A percentile compares a stretch with the other conserved stretches of the same genome.
These are phyloP conservation scores for Allium fistulosum DNA, from an alignment of 106 monocot species.

Conservation along the genomic window DNA sequence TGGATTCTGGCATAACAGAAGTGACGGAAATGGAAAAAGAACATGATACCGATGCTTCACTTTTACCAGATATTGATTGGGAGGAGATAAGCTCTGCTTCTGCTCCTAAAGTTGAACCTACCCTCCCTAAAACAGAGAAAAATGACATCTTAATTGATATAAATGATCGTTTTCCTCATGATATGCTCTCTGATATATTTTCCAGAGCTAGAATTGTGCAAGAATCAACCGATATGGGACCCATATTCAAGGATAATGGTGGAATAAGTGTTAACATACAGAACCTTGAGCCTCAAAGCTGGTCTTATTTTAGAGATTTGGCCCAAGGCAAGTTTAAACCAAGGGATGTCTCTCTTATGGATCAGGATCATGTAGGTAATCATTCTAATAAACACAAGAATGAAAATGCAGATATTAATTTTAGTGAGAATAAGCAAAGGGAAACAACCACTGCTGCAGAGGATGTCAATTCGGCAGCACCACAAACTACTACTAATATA, in stretches of 20 bases:
- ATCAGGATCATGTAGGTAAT: conserved; percentile 63
- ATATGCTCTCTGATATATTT: conserved; percentile 86
- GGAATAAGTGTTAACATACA: conserved; percentile 70
- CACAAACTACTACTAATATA: conserved; percentile 22
- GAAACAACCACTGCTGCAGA: conserved; percentile 27
- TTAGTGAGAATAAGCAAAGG: conserved; percentile 27
- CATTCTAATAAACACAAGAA: conserved; percentile 20
- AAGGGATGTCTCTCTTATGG: conserved; percentile 80
- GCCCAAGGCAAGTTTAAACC: conserved; percentile 75
- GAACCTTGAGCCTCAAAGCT: conserved; percentile 71
- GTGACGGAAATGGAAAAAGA: conserved; percentile 2
- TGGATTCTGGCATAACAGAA: conserved; percentile 13
- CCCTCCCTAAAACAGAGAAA: conserved; percentile 12
- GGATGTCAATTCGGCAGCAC: conserved; percentile 15
- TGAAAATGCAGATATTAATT: conserved; percentile 39
- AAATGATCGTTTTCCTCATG: conserved; percentile 71
- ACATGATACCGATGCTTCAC: conserved; percentile 21
- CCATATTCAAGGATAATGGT: conserved; percentile 46
- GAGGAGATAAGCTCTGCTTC: conserved; percentile 17
- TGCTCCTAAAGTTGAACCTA: conserved; percentile 27
- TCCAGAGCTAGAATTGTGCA: conserved; percentile 42
- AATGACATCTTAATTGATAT: conserved; percentile 52
- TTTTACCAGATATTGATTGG: conserved; percentile 30
- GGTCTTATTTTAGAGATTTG: conserved; percentile 94
- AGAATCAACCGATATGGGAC: conserved; percentile 26